Evolutionary conservation across 768 basidiomycete species (phyloP).

Genomic region (Scleroderma bovista): DNA sequence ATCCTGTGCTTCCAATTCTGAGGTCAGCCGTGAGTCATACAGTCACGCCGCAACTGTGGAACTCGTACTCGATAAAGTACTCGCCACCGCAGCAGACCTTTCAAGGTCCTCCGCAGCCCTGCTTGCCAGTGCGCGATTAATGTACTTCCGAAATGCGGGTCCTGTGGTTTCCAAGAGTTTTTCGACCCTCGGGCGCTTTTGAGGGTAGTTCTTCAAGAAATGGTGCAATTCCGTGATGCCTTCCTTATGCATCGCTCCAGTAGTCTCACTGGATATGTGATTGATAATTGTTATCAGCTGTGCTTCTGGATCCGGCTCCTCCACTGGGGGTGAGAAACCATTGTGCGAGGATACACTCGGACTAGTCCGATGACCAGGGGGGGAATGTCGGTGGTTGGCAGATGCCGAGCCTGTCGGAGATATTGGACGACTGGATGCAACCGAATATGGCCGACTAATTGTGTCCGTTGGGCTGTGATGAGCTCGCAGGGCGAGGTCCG

Average conservation of each 20-base stretch:
- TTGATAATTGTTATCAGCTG: slow-evolving; percentile 78
- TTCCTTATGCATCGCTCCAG: slow-evolving; percentile 86
- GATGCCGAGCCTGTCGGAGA: slow-evolving; percentile 67
- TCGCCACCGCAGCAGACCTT: slow-evolving; percentile 73
- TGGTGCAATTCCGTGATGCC: slow-evolving; percentile 93
- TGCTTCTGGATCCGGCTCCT: slow-evolving; percentile 85
- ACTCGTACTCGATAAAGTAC: slow-evolving; percentile 71
- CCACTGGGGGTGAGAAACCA: slow-evolving; percentile 47
- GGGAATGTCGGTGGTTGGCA: slow-evolving; percentile 45
- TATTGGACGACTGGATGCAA: slow-evolving; percentile 60
- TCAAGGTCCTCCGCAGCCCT: slow-evolving; percentile 86
- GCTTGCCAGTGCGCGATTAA: slow-evolving; percentile 80
- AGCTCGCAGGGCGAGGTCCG: slow-evolving; percentile 25
- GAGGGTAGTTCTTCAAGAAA: slow-evolving; percentile 86
- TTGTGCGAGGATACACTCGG: slow-evolving; percentile 61
- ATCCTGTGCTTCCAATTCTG: slow-evolving; percentile 58
- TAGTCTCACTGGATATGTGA: slow-evolving; percentile 84
- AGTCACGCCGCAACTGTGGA: neutral
- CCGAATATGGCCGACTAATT: slow-evolving; percentile 45
- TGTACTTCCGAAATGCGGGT: slow-evolving; percentile 86
- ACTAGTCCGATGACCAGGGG: slow-evolving; percentile 63
- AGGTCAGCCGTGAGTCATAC: slow-evolving; percentile 6
- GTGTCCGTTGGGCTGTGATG: slow-evolving; percentile 31
- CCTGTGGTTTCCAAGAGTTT: slow-evolving; percentile 87
- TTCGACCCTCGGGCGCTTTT: slow-evolving; percentile 77